Evolutionary conservation across 495 filamentous ascomycete genomes (phyloP).

Genomic region (Aspergillus wentii): DNA sequence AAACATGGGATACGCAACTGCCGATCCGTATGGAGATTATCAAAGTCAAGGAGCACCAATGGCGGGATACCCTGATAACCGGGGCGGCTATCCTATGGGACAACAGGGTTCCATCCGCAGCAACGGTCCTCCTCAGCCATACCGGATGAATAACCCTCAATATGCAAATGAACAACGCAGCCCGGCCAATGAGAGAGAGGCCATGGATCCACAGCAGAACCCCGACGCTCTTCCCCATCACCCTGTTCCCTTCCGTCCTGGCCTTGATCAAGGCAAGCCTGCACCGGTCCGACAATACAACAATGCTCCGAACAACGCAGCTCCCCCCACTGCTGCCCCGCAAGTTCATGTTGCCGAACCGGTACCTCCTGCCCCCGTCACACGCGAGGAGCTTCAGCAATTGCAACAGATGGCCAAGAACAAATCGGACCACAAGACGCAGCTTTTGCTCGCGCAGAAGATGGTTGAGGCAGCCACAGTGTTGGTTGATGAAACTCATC

Average conservation of each 20-base stretch:
- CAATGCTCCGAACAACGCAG: constrained; percentile 26
- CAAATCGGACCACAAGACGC: constrained; percentile 63
- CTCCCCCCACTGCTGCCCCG: constrained; percentile 28
- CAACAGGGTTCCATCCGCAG: constrained; percentile 7
- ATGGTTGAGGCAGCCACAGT: constrained; percentile 78
- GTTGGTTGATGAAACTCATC: constrained; percentile 62
- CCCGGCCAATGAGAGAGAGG: constrained; percentile 10
- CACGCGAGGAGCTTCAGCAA: constrained; percentile 68
- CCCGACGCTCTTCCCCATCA: constrained; percentile 69
- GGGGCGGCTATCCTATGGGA: constrained; percentile 3
- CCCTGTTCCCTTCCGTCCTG: constrained; percentile 75
- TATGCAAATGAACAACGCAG: constrained; percentile 13
- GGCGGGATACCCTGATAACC: constrained; percentile 6
- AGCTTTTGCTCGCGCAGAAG: constrained; percentile 75
- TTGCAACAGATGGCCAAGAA: constrained; percentile 61
- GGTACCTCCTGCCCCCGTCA: constrained; percentile 53
- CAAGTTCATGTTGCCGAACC: constrained; percentile 21
- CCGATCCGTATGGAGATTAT: too few relatives aligned
- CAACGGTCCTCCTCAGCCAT: constrained; percentile 20
- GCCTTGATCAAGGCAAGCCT: constrained; percentile 62
- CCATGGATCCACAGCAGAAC: constrained; percentile 32
- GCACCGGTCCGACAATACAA: constrained; percentile 71
- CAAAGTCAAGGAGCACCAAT: constrained; percentile 6
- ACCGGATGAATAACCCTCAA: constrained; percentile 16
- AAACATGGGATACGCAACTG: constrained; percentile 10